Evolutionary conservation across 257 asterid genomes (phyloP).

Genomic region (Solanum commersonii): DNA sequence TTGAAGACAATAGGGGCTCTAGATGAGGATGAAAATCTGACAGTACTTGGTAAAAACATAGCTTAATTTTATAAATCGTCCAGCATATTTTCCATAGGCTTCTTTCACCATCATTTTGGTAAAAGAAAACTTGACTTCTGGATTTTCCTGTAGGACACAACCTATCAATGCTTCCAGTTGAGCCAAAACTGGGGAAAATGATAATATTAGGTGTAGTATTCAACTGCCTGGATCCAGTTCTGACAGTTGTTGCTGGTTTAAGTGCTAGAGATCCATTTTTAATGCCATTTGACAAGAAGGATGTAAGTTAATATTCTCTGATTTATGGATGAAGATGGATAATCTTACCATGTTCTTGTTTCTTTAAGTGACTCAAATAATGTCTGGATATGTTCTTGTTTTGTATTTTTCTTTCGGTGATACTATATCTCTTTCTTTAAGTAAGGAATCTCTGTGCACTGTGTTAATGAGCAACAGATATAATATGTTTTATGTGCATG

Average conservation of each 20-base stretch:
- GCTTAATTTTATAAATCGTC: not conserved
- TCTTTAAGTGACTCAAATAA: not conserved
- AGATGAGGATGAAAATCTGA: slow-evolving; percentile 74
- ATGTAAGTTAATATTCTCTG: slow-evolving; percentile 44
- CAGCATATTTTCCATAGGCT: not conserved
- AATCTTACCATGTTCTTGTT: not conserved
- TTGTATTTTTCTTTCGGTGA: not conserved
- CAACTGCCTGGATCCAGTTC: slow-evolving; percentile 75
- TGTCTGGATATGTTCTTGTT: not conserved
- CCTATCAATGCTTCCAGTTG: slow-evolving; percentile 90
- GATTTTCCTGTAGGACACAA: slow-evolving; percentile 50
- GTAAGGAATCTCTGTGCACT: not conserved
- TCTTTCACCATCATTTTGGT: slow-evolving; percentile 2
- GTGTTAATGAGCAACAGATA: not conserved
- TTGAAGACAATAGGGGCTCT: slow-evolving; percentile 85
- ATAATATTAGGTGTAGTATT: slow-evolving; percentile 66
- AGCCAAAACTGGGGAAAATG: slow-evolving; percentile 97
- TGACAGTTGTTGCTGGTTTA: slow-evolving; percentile 89
- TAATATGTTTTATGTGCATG: not conserved
- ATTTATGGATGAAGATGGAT: not conserved
- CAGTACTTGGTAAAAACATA: slow-evolving; percentile 53
- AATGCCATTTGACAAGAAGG: slow-evolving; percentile 92
- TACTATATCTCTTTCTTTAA: not conserved
- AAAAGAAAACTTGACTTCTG: not conserved
- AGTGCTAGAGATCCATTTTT: slow-evolving; percentile 88